Conservation (phyloP, 768 basidiomycete genomes). For the Tricholoma hemisulphureum region DNA sequence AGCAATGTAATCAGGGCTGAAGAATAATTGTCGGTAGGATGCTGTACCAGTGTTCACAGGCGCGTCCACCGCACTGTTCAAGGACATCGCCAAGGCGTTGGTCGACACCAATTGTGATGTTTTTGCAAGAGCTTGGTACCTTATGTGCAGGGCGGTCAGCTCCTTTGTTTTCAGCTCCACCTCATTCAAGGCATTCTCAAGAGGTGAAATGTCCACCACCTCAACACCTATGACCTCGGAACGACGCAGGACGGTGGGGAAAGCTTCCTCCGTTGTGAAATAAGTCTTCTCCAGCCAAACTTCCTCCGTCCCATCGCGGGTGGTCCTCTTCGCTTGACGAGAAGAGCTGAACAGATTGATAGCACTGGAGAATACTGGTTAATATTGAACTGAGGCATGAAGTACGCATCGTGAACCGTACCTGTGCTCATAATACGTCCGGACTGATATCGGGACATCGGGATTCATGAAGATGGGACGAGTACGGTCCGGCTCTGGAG, state of each 20-base stretch:
- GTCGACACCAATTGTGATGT: conserved; percentile 72
- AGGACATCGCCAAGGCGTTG: conserved; percentile 78
- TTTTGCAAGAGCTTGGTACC: conserved; percentile 78
- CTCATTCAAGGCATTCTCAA: conserved; percentile 80
- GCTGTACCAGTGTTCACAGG: conserved; percentile 75
- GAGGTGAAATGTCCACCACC: conserved; percentile 77
- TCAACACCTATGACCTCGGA: conserved; percentile 78
- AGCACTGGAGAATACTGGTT: conserved; percentile 45
- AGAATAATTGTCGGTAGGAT: conserved; percentile 75
- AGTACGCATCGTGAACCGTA: conserved; percentile 19
- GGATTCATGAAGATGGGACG: conserved; percentile 81
- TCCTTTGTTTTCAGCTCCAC: conserved; percentile 81
- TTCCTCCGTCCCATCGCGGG: conserved; percentile 67
- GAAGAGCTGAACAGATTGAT: conserved; percentile 81
- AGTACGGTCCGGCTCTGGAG: conserved; percentile 78
- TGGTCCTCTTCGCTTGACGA: conserved; percentile 62
- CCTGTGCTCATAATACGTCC: conserved; percentile 88
- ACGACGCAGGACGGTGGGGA: conserved; percentile 88
- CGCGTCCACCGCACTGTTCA: conserved; percentile 87
- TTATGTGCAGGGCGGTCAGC: conserved; percentile 61
- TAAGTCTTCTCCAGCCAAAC: conserved; percentile 88
- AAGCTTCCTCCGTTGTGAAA: conserved; percentile 81
- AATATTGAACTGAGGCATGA: background rate
- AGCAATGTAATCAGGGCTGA: conserved; percentile 64
- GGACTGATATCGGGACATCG: conserved; percentile 76